Conservation (phyloP, 192 early-diverging fungal genomes). For the Dispira parvispora region DNA sequence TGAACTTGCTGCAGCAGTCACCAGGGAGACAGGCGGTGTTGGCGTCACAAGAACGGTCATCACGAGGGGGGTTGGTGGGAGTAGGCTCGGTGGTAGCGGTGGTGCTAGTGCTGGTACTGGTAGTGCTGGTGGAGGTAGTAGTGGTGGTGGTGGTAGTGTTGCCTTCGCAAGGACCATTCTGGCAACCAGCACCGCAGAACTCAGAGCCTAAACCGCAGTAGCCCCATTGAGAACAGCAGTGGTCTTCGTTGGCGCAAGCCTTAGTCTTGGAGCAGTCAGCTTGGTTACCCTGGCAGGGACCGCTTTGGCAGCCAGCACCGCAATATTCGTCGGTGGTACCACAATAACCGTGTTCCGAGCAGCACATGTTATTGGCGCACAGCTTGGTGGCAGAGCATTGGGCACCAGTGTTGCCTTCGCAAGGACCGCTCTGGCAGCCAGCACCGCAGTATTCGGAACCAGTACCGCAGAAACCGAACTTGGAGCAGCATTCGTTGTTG, state of each 20-base stretch:
- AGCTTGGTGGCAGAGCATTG: background rate
- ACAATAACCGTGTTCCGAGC: background rate
- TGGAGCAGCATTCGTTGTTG: background rate
- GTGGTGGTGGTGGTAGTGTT: background rate
- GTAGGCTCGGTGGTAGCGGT: background rate
- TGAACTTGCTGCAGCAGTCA: background rate
- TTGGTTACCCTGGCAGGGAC: background rate
- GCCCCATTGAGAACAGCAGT: background rate
- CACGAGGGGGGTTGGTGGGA: background rate
- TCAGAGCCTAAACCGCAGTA: background rate
- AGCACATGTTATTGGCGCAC: background rate
- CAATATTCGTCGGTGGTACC: background rate
- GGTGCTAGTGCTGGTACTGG: background rate
- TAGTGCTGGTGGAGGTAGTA: background rate
- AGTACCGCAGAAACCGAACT: conserved; percentile 8
- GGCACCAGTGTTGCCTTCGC: background rate
- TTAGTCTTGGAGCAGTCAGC: background rate
- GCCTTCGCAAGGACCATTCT: background rate
- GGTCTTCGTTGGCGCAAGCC: background rate
- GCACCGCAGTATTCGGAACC: background rate
- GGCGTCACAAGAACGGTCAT: background rate
- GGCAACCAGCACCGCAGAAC: conserved; percentile 1
- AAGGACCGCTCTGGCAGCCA: background rate
- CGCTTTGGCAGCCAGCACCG: conserved; percentile 11
- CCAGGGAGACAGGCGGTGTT: background rate